phyloP scores from a whole-genome alignment of 139 green algal species.

The Micromonas commoda region DNA sequence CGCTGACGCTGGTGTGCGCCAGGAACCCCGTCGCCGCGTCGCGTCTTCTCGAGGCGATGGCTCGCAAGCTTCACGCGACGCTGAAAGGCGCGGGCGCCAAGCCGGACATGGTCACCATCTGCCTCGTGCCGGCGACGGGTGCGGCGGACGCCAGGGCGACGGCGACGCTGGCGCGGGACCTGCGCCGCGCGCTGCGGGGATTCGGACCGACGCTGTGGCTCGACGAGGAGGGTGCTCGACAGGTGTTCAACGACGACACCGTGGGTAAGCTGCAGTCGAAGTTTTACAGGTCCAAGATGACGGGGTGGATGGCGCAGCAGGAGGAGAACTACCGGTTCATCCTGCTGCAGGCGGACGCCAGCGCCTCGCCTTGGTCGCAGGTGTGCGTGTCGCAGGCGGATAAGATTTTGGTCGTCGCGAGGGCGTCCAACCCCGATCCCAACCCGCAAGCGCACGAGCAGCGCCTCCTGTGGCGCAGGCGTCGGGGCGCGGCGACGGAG shows the following conservation, averaged over 20 bases:
- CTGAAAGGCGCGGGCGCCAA: background rate
- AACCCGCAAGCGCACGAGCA: background rate
- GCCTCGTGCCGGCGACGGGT: conserved; percentile 51
- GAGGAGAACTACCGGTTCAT: conserved; percentile 58
- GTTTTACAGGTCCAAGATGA: conserved; percentile 74
- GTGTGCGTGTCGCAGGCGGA: conserved; percentile 66
- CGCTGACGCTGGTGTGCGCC: conserved; percentile 42
- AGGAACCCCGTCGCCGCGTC: conserved; percentile 34
- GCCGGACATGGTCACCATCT: conserved; percentile 63
- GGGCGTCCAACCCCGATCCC: background rate
- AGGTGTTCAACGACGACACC: conserved; percentile 51
- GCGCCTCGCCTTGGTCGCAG: conserved; percentile 47
- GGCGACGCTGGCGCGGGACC: background rate
- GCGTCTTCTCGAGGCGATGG: conserved; percentile 48
- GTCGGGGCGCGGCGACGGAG: conserved; percentile 15
- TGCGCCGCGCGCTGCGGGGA: conserved; percentile 3
- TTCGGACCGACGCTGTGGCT: conserved; percentile 54
- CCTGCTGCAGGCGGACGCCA: conserved; percentile 56
- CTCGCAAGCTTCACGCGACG: conserved; percentile 15
- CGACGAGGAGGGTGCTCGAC: conserved; percentile 29
- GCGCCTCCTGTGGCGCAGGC: background rate
- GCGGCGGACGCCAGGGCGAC: background rate
- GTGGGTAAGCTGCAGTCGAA: conserved; percentile 47
- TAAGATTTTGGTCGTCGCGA: conserved; percentile 30
- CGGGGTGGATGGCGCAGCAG: conserved; percentile 61